Evolutionary conservation across 495 filamentous ascomycete genomes (phyloP).

Genomic region (Penicillium soppii): DNA sequence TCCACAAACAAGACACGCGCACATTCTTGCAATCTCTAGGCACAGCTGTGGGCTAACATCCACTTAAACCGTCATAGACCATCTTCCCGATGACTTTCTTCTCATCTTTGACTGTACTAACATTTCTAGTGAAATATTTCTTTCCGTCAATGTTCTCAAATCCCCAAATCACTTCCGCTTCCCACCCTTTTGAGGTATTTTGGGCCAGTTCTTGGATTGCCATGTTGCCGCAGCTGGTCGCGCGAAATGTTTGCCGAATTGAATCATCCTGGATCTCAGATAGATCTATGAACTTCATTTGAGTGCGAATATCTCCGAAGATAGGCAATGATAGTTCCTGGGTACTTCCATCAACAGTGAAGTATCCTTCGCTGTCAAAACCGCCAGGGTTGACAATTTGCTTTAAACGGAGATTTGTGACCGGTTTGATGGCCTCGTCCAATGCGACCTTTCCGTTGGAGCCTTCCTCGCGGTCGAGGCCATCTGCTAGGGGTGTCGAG

Average conservation of each 20-base stretch:
- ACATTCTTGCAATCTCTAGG: too few species aligned
- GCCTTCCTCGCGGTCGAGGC: neutral
- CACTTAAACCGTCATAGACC: neutral
- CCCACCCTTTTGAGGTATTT: constrained; percentile 16
- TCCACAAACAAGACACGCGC: too few species aligned
- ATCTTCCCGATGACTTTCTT: constrained; percentile 8
- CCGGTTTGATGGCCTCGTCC: neutral
- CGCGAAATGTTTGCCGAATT: constrained; percentile 1
- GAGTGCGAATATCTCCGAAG: constrained; percentile 19
- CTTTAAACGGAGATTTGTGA: constrained; percentile 15
- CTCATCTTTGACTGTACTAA: constrained; percentile 48
- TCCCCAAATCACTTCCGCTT: constrained; percentile 17
- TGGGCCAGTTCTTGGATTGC: constrained; percentile 20
- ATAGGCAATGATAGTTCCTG: constrained; percentile 15
- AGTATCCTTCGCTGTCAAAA: constrained; percentile 16
- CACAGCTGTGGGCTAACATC: neutral
- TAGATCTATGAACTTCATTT: constrained; percentile 7
- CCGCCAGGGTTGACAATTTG: constrained; percentile 16
- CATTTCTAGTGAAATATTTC: constrained; percentile 15
- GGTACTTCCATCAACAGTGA: constrained; percentile 8
- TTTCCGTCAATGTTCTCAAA: constrained; percentile 19
- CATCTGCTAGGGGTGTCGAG: neutral
- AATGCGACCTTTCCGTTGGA: neutral
- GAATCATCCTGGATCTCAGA: constrained; percentile 6
- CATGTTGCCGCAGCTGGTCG: constrained; percentile 1